A percentile compares a stretch with the other conserved stretches of the same genome.
These are phyloP conservation scores for Forsythia viridissima DNA, from an alignment of 257 asterid genomes.

Conservation along the genomic window DNA sequence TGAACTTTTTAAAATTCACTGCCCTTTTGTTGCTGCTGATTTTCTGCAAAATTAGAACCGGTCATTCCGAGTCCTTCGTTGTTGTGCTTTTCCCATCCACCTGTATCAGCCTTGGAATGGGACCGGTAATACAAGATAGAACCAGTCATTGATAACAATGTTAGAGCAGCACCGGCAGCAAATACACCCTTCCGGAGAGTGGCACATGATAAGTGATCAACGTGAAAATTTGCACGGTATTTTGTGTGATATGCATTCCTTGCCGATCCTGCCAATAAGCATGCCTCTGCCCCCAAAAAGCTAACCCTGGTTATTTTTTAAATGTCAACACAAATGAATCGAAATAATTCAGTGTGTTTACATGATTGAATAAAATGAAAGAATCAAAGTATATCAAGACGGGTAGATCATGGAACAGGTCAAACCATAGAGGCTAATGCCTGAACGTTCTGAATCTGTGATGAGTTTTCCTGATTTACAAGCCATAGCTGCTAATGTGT, in stretches of 20 bases:
- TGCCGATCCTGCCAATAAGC: slow-evolving; percentile 91
- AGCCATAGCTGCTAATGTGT: neutral
- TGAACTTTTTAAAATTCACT: slow-evolving; percentile 37
- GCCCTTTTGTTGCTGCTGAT: slow-evolving; percentile 47
- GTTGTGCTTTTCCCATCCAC: slow-evolving; percentile 86
- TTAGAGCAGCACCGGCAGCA: slow-evolving; percentile 88
- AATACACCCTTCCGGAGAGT: slow-evolving; percentile 93
- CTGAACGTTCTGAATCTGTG: neutral
- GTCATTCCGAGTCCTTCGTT: slow-evolving; percentile 89
- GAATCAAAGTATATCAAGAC: neutral
- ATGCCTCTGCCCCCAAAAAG: slow-evolving; percentile 93
- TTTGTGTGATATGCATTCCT: slow-evolving; percentile 94
- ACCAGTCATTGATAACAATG: slow-evolving; percentile 59
- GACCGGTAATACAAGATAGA: slow-evolving; percentile 72
- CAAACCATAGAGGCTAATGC: too few species aligned
- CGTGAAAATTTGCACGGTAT: slow-evolving; percentile 63
- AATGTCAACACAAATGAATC: slow-evolving; percentile 5
- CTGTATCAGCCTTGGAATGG: slow-evolving; percentile 84
- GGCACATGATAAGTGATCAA: slow-evolving; percentile 72
- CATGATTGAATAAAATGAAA: neutral
- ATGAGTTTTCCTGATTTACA: neutral
- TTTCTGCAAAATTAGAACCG: slow-evolving; percentile 41
- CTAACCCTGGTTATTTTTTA: slow-evolving; percentile 57
- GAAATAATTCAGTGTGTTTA: slow-evolving; percentile 3
- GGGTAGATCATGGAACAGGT: neutral